Conservation (phyloP, 2,329 filamentous ascomycete genomes). For the Phaeosphaeriaceae sp. region DNA sequence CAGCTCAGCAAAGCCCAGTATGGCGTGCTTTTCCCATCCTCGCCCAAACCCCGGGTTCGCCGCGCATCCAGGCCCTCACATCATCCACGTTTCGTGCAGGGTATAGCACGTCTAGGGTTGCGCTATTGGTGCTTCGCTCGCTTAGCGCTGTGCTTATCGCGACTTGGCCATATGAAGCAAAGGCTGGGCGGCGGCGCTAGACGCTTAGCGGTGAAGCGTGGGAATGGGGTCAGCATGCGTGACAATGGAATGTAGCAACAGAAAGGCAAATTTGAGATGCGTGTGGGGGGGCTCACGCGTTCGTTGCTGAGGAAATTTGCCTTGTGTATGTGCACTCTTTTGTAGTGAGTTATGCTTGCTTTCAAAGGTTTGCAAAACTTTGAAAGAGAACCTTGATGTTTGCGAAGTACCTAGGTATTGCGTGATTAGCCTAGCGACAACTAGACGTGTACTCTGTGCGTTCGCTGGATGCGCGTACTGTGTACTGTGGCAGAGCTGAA, state of each 20-base stretch:
- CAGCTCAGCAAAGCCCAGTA: neutral
- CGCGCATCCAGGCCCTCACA: neutral
- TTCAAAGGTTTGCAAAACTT: too few relatives aligned
- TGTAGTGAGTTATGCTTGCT: too few relatives aligned
- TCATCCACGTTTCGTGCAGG: neutral
- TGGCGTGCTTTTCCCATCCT: neutral
- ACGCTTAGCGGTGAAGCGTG: neutral
- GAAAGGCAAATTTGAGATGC: neutral
- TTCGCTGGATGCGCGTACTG: too few relatives aligned
- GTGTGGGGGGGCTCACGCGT: neutral
- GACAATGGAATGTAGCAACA: neutral
- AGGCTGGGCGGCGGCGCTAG: neutral
- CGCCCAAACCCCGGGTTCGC: neutral
- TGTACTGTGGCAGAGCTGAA: neutral
- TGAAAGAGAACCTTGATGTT: too few relatives aligned
- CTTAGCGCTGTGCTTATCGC: neutral
- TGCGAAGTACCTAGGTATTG: too few relatives aligned
- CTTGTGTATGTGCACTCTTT: too few relatives aligned
- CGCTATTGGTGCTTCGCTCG: neutral
- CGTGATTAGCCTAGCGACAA: too few relatives aligned
- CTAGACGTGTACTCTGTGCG: too few relatives aligned
- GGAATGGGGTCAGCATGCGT: neutral
- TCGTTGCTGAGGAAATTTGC: neutral
- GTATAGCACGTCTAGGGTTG: neutral
- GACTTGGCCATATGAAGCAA: neutral